A percentile compares a stretch with the other conserved stretches of the same genome.
These are phyloP conservation scores for Pulveroboletus ridleyi DNA, from an alignment of 1,284 basidiomycete genomes.

Conservation along the genomic window DNA sequence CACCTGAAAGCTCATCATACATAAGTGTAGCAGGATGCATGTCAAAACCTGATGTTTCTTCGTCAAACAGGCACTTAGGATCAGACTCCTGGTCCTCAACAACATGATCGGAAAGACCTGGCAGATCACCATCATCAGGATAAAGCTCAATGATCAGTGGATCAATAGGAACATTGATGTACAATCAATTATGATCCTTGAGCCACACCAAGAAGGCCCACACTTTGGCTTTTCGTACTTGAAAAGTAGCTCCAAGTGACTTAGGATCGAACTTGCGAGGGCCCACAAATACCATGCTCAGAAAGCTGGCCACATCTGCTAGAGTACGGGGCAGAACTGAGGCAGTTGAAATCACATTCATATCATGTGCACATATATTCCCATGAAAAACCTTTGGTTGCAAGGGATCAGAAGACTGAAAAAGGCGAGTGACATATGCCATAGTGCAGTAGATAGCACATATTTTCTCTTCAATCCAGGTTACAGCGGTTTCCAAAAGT, in stretches of 20 bases:
- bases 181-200: not conserved
- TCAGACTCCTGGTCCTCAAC: not conserved
- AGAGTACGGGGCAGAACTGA: not conserved
- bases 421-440: too few relatives aligned
- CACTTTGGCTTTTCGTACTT: not conserved
- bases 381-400: too few relatives aligned
- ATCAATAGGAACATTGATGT: not conserved
- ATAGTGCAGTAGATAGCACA: too few relatives aligned
- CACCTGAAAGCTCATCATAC: too few relatives aligned
- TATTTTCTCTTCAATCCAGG: too few relatives aligned
- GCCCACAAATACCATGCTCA: not conserved
- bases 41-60: not conserved
- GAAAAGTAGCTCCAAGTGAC: not conserved
- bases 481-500: too few relatives aligned
- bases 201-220: not conserved
- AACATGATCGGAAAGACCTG: not conserved
- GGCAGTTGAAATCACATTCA: not conserved
- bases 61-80: not conserved
- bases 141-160: not conserved
- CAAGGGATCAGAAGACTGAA: too few relatives aligned
- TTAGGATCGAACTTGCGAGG: not conserved
- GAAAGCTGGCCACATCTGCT: not conserved
- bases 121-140: not conserved
- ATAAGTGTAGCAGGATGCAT: not conserved
- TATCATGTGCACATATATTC: too few relatives aligned